Evolutionary conservation across 2,329 filamentous ascomycete genomes (phyloP).

Genomic region (Xylaria sp.): DNA sequence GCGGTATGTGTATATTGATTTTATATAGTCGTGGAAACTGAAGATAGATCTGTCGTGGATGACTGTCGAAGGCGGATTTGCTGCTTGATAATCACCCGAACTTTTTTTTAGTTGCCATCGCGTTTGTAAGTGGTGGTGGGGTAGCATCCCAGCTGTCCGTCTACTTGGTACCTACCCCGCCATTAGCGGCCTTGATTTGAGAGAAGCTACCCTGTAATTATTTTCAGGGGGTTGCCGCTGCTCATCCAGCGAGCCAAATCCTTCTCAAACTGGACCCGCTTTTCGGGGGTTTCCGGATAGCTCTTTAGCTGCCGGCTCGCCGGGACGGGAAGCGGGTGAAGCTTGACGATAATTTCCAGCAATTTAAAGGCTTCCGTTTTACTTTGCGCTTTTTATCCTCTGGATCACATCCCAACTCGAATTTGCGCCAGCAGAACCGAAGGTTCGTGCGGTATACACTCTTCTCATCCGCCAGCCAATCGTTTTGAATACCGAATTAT

Average conservation of each 20-base stretch:
- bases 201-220: slow-evolving; percentile 19
- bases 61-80: slow-evolving; percentile 28
- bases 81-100: slow-evolving; percentile 41
- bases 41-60: slow-evolving; percentile 18
- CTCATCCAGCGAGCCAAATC: too few species aligned
- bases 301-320: background rate
- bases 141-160: slow-evolving; percentile 18
- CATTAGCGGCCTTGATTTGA: slow-evolving; percentile 24
- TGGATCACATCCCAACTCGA: slow-evolving; percentile 7
- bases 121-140: slow-evolving; percentile 33
- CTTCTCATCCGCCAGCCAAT: background rate
- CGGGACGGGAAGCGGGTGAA: slow-evolving; percentile 15
- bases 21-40: background rate
- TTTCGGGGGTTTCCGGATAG: slow-evolving; percentile 35
- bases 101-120: slow-evolving; percentile 37
- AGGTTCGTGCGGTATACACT: background rate
- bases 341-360: slow-evolving; percentile 29
- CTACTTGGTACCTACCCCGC: slow-evolving; percentile 30
- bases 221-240: slow-evolving; percentile 19
- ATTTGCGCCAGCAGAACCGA: background rate
- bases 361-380: background rate
- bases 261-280: slow-evolving; percentile 1
- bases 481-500: slow-evolving; percentile 11
- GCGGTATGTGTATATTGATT: background rate
- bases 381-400: slow-evolving; percentile 33